phyloP scores from a whole-genome alignment of 1,139 yeast species.

The Candida pseudocylindracea region DNA sequence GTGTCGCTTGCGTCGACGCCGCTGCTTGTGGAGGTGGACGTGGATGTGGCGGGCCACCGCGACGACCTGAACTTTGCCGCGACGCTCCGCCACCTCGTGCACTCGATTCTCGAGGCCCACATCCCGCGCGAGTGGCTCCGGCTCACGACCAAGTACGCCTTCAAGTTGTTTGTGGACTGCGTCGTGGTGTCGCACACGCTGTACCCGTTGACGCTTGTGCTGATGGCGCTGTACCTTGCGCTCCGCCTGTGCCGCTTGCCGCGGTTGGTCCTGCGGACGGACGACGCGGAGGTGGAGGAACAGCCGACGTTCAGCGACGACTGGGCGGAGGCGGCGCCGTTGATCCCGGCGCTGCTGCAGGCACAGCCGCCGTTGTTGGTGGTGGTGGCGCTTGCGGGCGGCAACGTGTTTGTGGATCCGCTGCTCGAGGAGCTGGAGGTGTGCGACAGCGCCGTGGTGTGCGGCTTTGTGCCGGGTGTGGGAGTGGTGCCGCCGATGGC shows the following conservation, averaged over 20 bases:
- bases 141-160: conserved; percentile 54
- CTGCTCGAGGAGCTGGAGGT: conserved; percentile 72
- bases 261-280: conserved; percentile 34
- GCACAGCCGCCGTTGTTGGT: conserved; percentile 53
- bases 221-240: conserved; percentile 65
- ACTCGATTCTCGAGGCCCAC: conserved; percentile 21
- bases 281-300: conserved; percentile 46
- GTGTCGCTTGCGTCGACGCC: conserved; percentile 23
- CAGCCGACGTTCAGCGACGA: conserved; percentile 84
- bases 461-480: conserved; percentile 17
- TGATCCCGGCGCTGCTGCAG: conserved; percentile 12
- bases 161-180: conserved; percentile 58
- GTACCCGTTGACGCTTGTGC: conserved; percentile 59
- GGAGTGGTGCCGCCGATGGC: no score
- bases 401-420: conserved; percentile 56
- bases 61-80: conserved; percentile 46
- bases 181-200: conserved; percentile 42
- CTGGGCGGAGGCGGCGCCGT: conserved; percentile 36
- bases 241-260: conserved; percentile 64
- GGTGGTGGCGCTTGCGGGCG: conserved; percentile 53
- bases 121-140: conserved; percentile 26
- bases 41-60: conserved; percentile 51
- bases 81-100: conserved; percentile 30
- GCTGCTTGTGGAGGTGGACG: conserved; percentile 45
- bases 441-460: conserved; percentile 55